Conservation (phyloP, 1,284 basidiomycete genomes). For the Macrocystidia cucumis region DNA sequence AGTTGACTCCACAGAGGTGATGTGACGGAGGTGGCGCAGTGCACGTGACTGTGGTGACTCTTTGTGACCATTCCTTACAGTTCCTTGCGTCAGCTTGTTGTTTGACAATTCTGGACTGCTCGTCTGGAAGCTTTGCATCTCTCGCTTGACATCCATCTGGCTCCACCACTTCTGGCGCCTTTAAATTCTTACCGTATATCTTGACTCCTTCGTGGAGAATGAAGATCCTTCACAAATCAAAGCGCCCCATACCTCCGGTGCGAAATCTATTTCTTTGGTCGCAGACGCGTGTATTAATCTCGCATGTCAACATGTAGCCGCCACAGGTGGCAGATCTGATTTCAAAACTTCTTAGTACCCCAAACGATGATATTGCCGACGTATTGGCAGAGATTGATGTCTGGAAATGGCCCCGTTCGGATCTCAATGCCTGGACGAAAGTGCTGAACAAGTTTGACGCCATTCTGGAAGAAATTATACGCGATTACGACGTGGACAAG, state of each 20-base stretch:
- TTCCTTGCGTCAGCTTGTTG: too few relatives aligned
- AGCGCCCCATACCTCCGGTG: slow-evolving; percentile 67
- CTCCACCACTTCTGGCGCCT: too few relatives aligned
- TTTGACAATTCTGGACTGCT: too few relatives aligned
- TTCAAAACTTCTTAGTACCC: slow-evolving; percentile 52
- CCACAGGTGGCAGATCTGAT: slow-evolving; percentile 74
- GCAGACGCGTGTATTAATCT: slow-evolving; percentile 13
- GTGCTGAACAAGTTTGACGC: slow-evolving; percentile 94
- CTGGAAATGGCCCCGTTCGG: slow-evolving; percentile 96
- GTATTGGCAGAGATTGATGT: slow-evolving; percentile 59
- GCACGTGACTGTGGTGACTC: too few relatives aligned
- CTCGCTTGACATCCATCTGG: too few relatives aligned
- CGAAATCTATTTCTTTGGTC: slow-evolving; percentile 8
- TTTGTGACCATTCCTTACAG: too few relatives aligned
- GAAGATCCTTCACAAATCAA: slow-evolving; percentile 77
- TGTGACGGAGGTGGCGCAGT: too few relatives aligned
- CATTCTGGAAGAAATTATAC: slow-evolving; percentile 78
- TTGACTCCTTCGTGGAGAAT: slow-evolving; percentile 53
- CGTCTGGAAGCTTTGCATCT: too few relatives aligned
- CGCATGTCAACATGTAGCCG: slow-evolving; percentile 37
- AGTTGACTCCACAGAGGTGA: too few relatives aligned
- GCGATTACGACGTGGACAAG: slow-evolving; percentile 78
- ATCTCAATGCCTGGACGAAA: slow-evolving; percentile 94
- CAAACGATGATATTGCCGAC: slow-evolving; percentile 58
- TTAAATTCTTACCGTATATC: too few relatives aligned